Conservation (phyloP, 306 rosid genomes). For the Fagus crenata region DNA sequence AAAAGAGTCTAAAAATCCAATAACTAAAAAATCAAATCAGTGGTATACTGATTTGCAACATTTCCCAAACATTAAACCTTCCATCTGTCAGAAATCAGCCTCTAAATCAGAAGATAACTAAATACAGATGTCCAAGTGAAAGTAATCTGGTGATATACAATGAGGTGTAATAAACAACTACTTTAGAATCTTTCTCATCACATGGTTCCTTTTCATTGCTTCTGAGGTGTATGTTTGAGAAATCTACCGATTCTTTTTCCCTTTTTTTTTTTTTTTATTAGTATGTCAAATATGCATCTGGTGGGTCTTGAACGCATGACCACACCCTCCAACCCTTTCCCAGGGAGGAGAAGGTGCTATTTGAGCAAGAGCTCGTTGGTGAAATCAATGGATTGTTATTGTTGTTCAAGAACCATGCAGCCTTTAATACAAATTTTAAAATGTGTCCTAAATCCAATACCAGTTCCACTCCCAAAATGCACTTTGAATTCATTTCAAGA, state of each 20-base stretch:
- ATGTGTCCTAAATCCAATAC: neutral
- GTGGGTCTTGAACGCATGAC: neutral
- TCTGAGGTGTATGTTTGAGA: neutral
- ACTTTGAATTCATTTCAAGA: neutral
- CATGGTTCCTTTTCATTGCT: neutral
- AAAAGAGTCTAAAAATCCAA: neutral
- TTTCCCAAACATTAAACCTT: neutral
- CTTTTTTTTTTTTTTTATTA: constrained; percentile 27
- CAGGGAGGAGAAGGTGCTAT: neutral
- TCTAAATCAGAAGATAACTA: neutral
- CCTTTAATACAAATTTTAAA: neutral
- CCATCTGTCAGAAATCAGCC: neutral
- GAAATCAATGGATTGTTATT: constrained; percentile 15
- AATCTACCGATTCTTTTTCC: neutral
- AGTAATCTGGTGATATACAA: constrained; percentile 7
- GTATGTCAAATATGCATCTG: neutral
- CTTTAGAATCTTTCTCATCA: neutral
- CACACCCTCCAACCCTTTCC: neutral
- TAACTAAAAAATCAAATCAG: neutral
- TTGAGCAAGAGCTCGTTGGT: neutral
- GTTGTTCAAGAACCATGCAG: neutral
- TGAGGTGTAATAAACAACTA: neutral
- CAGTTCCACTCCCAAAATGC: neutral
- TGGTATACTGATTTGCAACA: neutral
- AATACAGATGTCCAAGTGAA: constrained; percentile 17